phyloP scores from a whole-genome alignment of 2,329 filamentous ascomycete genomes.

The Apiospora pterosperma region DNA sequence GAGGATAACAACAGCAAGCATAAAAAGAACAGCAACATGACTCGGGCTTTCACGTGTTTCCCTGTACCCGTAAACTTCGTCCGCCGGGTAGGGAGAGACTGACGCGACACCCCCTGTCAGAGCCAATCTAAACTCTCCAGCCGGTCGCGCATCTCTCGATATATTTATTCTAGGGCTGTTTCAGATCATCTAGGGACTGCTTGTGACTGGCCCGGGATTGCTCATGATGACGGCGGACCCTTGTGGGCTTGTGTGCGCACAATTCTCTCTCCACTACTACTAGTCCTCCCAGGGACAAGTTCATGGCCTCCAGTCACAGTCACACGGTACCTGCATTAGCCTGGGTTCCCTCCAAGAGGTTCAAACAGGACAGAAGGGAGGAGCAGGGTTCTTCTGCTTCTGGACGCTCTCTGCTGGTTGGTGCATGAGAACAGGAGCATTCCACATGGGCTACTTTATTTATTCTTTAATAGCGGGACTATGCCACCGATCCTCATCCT shows the following conservation, averaged over 20 bases:
- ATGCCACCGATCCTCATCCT: not conserved
- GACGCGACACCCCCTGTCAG: not conserved
- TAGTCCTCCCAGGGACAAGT: conserved; percentile 5
- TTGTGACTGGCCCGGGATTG: not conserved
- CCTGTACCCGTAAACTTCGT: not conserved
- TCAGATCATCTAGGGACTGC: not conserved
- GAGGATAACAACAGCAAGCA: not conserved
- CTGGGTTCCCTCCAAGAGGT: conserved; percentile 2
- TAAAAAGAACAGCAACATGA: not conserved
- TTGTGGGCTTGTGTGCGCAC: not conserved
- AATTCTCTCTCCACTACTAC: conserved; percentile 10
- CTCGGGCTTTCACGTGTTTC: not conserved
- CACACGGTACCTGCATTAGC: conserved; percentile 12
- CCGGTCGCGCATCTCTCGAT: not conserved
- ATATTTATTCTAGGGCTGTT: conserved; percentile 2
- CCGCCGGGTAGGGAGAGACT: not conserved
- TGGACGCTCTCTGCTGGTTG: not conserved
- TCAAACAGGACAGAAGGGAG: not conserved
- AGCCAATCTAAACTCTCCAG: not conserved
- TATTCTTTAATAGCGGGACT: conserved; percentile 2
- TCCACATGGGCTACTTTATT: not conserved
- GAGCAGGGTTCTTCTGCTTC: not conserved
- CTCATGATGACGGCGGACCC: not conserved
- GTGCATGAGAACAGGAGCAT: not conserved
- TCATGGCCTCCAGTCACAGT: not conserved